These are phyloP conservation scores for Rhynchosporium agropyri DNA, from an alignment of 2,329 filamentous ascomycete genomes.

Conservation along the genomic window DNA sequence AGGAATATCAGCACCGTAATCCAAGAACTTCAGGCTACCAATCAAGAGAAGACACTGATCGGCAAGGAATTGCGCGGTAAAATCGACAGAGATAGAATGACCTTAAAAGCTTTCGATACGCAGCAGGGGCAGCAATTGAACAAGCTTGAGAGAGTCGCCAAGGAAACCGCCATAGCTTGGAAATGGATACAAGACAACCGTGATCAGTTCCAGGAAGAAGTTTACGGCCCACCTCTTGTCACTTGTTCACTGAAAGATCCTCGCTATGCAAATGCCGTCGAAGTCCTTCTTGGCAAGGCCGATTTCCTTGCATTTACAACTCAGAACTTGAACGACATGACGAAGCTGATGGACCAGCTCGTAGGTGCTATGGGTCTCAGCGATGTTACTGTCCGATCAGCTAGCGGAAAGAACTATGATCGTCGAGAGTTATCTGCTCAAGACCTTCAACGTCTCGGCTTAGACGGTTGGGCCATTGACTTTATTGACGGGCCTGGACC, in stretches of 20 bases:
- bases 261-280: slow-evolving; percentile 59
- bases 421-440: slow-evolving; percentile 58
- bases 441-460: slow-evolving; percentile 61
- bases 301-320: slow-evolving; percentile 70
- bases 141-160: slow-evolving; percentile 62
- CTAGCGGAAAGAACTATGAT: slow-evolving; percentile 52
- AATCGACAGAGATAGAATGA: slow-evolving; percentile 47
- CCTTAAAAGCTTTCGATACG: slow-evolving; percentile 67
- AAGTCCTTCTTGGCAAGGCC: slow-evolving; percentile 55
- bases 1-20: slow-evolving; percentile 53
- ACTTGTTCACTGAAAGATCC: slow-evolving; percentile 65
- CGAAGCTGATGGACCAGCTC: slow-evolving; percentile 67
- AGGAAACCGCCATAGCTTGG: slow-evolving; percentile 72
- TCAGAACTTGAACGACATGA: slow-evolving; percentile 75
- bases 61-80: slow-evolving; percentile 48
- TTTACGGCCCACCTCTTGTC: slow-evolving; percentile 68
- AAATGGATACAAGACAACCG: slow-evolving; percentile 79
- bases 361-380: slow-evolving; percentile 65
- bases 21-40: slow-evolving; percentile 39
- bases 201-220: slow-evolving; percentile 58
- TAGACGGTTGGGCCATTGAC: slow-evolving; percentile 81
- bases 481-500: slow-evolving; percentile 78
- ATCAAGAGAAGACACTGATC: slow-evolving; percentile 41
- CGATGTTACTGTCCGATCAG: slow-evolving; percentile 69
- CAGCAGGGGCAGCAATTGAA: slow-evolving; percentile 73